Conservation (phyloP, 805 yeast species). For the Yueomyces sp. region DNA sequence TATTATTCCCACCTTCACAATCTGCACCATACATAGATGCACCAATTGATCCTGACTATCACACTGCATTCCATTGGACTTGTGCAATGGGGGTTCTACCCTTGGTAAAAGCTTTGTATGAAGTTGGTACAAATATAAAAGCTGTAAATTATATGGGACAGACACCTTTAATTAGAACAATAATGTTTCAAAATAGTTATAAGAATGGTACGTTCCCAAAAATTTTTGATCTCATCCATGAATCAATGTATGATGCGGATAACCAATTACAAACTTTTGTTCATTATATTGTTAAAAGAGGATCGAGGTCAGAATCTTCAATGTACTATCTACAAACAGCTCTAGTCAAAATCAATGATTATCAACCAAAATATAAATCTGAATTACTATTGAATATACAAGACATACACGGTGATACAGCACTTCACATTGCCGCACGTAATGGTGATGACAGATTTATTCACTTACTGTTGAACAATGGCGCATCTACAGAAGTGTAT, state of each 20-base stretch:
- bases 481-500: conserved; percentile 33
- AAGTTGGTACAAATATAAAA: conserved; percentile 54
- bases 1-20: conserved; percentile 18
- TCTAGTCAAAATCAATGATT: conserved; percentile 56
- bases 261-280: conserved; percentile 59
- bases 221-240: conserved; percentile 60
- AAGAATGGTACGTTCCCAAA: conserved; percentile 71
- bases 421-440: conserved; percentile 68
- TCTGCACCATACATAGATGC: conserved; percentile 38
- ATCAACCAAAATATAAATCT: conserved; percentile 46
- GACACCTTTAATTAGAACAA: conserved; percentile 74
- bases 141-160: conserved; percentile 57
- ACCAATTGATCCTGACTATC: conserved; percentile 85
- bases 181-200: conserved; percentile 76
- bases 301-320: conserved; percentile 64
- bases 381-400: conserved; percentile 46
- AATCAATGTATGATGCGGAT: conserved; percentile 66
- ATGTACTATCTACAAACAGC: conserved; percentile 68
- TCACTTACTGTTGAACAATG: conserved; percentile 13
- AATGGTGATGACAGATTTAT: conserved; percentile 45
- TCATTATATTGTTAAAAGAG: conserved; percentile 68
- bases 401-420: conserved; percentile 76
- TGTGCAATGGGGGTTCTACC: conserved; percentile 81
- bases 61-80: conserved; percentile 94
- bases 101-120: conserved; percentile 60